Evolutionary conservation across 2,329 filamentous ascomycete genomes (phyloP).

Genomic region (Fusarium buharicum): DNA sequence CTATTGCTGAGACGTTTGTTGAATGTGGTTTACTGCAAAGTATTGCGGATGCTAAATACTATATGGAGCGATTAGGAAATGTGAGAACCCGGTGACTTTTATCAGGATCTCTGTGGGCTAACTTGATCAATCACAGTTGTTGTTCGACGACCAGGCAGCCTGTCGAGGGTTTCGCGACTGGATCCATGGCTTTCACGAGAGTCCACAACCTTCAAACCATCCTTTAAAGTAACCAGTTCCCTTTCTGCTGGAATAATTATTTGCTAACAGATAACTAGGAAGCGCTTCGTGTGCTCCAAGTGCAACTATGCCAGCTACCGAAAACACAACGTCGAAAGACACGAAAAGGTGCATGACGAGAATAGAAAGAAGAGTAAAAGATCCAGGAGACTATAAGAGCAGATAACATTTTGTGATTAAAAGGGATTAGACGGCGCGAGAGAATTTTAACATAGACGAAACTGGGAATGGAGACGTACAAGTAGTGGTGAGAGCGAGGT

Average conservation of each 20-base stretch:
- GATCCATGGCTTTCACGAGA: neutral
- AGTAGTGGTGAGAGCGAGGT: too few species aligned
- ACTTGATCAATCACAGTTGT: neutral
- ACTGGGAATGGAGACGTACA: too few species aligned
- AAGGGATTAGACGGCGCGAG: too few species aligned
- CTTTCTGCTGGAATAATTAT: accelerated
- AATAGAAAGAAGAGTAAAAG: neutral
- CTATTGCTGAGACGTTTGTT: constrained; percentile 17
- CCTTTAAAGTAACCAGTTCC: accelerated
- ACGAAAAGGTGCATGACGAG: neutral
- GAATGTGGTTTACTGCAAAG: constrained; percentile 23
- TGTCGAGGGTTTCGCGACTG: constrained; percentile 1
- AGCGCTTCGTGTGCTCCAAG: neutral
- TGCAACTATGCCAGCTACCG: neutral
- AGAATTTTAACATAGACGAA: too few species aligned
- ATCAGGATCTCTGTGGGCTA: accelerated
- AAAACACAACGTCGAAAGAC: neutral
- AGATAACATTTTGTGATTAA: too few species aligned
- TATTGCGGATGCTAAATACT: constrained; percentile 10
- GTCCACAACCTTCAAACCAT: accelerated
- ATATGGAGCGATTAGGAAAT: constrained; percentile 8
- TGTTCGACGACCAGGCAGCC: neutral
- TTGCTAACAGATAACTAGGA: neutral
- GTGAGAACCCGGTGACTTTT: constrained; percentile 6
- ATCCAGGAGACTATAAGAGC: too few species aligned